Evolutionary conservation across 495 filamentous ascomycete genomes (phyloP).

Genomic region (Aspergillus diversus): DNA sequence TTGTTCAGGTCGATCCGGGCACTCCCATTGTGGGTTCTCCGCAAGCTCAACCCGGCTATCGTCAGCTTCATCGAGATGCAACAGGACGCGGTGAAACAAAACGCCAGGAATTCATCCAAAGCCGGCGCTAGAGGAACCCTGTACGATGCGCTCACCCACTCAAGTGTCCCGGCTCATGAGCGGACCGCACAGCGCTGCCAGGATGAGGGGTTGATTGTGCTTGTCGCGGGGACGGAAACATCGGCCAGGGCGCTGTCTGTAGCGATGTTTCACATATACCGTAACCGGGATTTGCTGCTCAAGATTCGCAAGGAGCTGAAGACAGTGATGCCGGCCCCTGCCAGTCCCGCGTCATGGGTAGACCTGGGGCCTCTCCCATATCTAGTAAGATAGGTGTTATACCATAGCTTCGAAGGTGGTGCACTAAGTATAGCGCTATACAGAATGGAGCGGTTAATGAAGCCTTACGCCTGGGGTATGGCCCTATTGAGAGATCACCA

Average conservation of each 20-base stretch:
- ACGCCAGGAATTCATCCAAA: background rate
- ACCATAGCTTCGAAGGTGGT: background rate
- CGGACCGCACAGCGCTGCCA: constrained; percentile 34
- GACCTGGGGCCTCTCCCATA: constrained; percentile 57
- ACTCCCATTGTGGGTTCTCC: too few relatives aligned
- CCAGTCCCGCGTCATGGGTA: constrained; percentile 33
- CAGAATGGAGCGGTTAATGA: constrained; percentile 53
- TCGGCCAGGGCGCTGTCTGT: constrained; percentile 31
- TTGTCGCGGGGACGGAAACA: constrained; percentile 49
- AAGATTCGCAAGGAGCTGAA: constrained; percentile 31
- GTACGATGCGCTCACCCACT: constrained; percentile 26
- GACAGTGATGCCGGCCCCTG: constrained; percentile 33
- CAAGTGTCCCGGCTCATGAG: constrained; percentile 28
- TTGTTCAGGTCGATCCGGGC: too few relatives aligned
- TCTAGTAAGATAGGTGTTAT: constrained; percentile 39
- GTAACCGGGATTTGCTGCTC: too few relatives aligned
- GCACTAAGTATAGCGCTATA: background rate
- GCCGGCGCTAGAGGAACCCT: background rate
- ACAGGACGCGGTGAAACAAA: background rate
- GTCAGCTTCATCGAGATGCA: background rate
- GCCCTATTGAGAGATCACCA: constrained; percentile 41
- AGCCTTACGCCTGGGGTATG: constrained; percentile 47
- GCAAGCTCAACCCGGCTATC: too few relatives aligned
- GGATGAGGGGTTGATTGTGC: constrained; percentile 40
- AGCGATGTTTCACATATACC: constrained; percentile 27